Base-by-base conservation (phyloP, 768 basidiomycete species). In the Lactifluus hygrophoroides region DNA sequence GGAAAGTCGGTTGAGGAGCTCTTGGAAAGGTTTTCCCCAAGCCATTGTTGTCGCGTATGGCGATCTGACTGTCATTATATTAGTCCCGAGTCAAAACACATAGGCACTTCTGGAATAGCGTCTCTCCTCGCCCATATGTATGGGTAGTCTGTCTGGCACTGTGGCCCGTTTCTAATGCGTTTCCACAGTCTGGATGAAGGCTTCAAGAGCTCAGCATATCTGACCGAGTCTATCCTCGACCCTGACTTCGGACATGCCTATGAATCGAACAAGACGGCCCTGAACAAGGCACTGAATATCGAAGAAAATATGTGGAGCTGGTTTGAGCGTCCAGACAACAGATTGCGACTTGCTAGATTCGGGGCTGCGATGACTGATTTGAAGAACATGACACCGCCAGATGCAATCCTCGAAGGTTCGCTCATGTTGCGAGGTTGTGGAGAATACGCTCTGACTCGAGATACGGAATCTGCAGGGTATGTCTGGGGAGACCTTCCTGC, bases 81-180 rank as follows among this genome's bases (percentile, higher is more conserved):
- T n/a, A n/a, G 57, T 40, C 58, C 59, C 13, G 44, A 46, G 21
- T 43, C 49, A 38, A 69, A 66, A 35, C 63, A 65, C 54, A n/a
- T n/a, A n/a, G n/a, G n/a, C n/a, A n/a, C n/a, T n/a, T n/a, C n/a
- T n/a, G n/a, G n/a, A n/a, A n/a, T 35, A n/a, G 45, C 25, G 8
- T 14, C 17, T 0, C 19, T 57, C 25, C 10, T 44, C n/a, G 34
- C 51, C 44, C 56, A 57, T 50, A 3, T 43, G 42, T 43, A 11
- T 43, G 21, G n/a, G n/a, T 1, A 9, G 19, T 5, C 21, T 9
- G 9, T 43, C 21, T 19, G 19, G 14, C 21, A 11, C 19, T 7
- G 19, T 19, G 13, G 8, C 17, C 37, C 8, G n/a, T 23, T 19
- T 23, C 27, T 54, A 5, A 54, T 45, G 43, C 32, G 1, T 23